Percentiles rank a stretch among this genome's conserved stretches.
These are phyloP conservation scores for Chlorencoelia australis DNA, from an alignment of 2,329 filamentous ascomycete genomes.

Conservation along the genomic window DNA sequence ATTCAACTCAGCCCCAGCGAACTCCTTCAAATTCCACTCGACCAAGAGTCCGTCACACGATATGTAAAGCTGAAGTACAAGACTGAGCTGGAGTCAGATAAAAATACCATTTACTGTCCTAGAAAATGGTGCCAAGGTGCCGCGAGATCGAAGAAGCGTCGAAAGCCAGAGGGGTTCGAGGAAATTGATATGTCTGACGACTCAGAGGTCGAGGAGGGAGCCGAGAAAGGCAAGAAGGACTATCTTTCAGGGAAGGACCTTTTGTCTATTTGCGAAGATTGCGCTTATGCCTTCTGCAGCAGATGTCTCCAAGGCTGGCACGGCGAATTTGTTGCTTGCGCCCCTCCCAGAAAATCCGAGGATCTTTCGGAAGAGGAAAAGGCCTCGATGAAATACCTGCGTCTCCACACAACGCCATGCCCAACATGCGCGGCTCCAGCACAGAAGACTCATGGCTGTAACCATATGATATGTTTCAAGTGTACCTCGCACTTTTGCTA, in stretches of 20 bases:
- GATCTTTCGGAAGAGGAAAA: conserved; percentile 79
- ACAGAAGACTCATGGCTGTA: conserved; percentile 90
- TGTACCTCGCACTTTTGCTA: conserved; percentile 95
- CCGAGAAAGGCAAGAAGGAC: conserved; percentile 12
- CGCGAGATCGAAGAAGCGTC: conserved; percentile 64
- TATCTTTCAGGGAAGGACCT: conserved; percentile 42
- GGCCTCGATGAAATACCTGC: conserved; percentile 76
- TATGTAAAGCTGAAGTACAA: conserved; percentile 90
- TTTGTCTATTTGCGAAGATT: conserved; percentile 80
- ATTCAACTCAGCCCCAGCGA: conserved; percentile 72
- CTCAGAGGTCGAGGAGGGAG: conserved; percentile 35
- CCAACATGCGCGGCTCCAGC: conserved; percentile 77
- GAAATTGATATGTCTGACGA: conserved; percentile 46
- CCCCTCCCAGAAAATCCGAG: conserved; percentile 51
- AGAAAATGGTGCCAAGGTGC: conserved; percentile 87
- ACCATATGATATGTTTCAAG: conserved; percentile 90
- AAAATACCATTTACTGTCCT: conserved; percentile 85
- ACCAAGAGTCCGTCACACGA: conserved; percentile 64
- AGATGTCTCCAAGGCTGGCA: conserved; percentile 74
- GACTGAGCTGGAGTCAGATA: conserved; percentile 82
- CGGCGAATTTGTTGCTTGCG: conserved; percentile 67
- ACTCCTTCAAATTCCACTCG: conserved; percentile 65
- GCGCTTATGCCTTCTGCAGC: conserved; percentile 77
- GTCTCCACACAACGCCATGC: conserved; percentile 73
- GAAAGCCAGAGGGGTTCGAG: conserved; percentile 58